Conservation (phyloP, 2,329 filamentous ascomycete species). For the Fusarium citri region DNA sequence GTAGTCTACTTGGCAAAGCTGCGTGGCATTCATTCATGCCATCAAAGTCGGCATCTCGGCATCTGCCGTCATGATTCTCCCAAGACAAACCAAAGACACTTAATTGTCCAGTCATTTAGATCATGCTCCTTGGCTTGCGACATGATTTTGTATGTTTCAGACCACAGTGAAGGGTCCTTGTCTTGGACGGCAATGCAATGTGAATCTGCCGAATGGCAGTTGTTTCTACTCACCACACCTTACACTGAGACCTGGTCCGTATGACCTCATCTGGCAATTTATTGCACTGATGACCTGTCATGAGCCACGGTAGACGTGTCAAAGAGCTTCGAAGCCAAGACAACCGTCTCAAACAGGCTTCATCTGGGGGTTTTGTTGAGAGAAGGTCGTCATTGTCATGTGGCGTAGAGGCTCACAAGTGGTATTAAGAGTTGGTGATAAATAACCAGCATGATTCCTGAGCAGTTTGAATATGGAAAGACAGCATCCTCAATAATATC, state of each 20-base stretch:
- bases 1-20: conserved; percentile 23
- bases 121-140: conserved; percentile 20
- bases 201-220: conserved; percentile 27
- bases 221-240: conserved; percentile 27
- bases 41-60: conserved; percentile 7
- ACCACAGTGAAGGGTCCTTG: conserved; percentile 11
- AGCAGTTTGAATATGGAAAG: background rate
- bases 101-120: conserved; percentile 22
- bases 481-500: conserved; percentile 2
- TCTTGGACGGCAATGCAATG: conserved; percentile 6
- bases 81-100: conserved; percentile 1
- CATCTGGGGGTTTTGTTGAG: conserved; percentile 11
- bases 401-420: conserved; percentile 28
- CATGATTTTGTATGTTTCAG: conserved; percentile 42
- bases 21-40: conserved; percentile 10
- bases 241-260: conserved; percentile 30
- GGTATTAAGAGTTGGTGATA: conserved; percentile 24
- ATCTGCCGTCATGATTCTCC: conserved; percentile 5
- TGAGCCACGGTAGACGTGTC: conserved; percentile 35
- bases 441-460: conserved; percentile 35
- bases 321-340: conserved; percentile 27
- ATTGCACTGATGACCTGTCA: conserved; percentile 23
- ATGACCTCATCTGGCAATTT: conserved; percentile 43
- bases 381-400: conserved; percentile 42
- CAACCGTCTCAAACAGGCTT: conserved; percentile 38